Percentiles rank a stretch among this genome's conserved stretches.
Conservation (phyloP, 2,329 filamentous ascomycete genomes). For the Talaromyces islandicus region DNA sequence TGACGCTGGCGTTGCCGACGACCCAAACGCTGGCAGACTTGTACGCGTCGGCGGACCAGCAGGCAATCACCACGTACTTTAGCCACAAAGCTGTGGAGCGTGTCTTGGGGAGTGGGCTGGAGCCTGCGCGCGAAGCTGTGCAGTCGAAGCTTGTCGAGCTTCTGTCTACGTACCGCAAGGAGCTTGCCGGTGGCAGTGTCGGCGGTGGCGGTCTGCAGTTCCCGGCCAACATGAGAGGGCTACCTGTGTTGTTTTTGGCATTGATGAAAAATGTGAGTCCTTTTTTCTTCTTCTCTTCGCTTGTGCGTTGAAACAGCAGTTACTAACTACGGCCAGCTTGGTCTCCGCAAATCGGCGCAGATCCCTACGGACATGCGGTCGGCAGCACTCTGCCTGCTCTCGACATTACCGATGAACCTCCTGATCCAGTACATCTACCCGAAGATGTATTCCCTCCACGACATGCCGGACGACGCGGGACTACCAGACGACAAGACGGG, state of each 20-base stretch:
- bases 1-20: conserved; percentile 88
- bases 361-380: conserved; percentile 92
- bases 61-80: conserved; percentile 88
- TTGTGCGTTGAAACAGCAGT: conserved; percentile 19
- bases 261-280: conserved; percentile 83
- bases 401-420: conserved; percentile 82
- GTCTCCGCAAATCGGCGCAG: conserved; percentile 84
- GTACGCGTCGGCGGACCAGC: conserved; percentile 91
- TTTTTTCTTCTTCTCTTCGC: conserved; percentile 9
- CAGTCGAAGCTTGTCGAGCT: conserved; percentile 90
- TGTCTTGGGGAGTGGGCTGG: conserved; percentile 75
- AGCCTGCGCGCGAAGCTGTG: conserved; percentile 82
- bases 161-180: conserved; percentile 92
- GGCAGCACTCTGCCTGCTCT: conserved; percentile 87
- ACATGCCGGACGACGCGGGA: conserved; percentile 93
- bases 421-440: conserved; percentile 91
- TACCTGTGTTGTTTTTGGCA: conserved; percentile 86
- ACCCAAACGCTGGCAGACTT: conserved; percentile 85
- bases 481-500: conserved; percentile 78
- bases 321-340: conserved; percentile 43
- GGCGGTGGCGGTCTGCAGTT: conserved; percentile 87
- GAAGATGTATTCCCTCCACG: conserved; percentile 77
- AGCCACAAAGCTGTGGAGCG: conserved; percentile 96
- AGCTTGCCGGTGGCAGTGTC: conserved; percentile 92
- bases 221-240: conserved; percentile 80